A percentile compares a stretch with the other conserved stretches of the same genome.
These are phyloP conservation scores for Austroboletus niveus DNA, from an alignment of 1,284 basidiomycete species.

Conservation along the genomic window DNA sequence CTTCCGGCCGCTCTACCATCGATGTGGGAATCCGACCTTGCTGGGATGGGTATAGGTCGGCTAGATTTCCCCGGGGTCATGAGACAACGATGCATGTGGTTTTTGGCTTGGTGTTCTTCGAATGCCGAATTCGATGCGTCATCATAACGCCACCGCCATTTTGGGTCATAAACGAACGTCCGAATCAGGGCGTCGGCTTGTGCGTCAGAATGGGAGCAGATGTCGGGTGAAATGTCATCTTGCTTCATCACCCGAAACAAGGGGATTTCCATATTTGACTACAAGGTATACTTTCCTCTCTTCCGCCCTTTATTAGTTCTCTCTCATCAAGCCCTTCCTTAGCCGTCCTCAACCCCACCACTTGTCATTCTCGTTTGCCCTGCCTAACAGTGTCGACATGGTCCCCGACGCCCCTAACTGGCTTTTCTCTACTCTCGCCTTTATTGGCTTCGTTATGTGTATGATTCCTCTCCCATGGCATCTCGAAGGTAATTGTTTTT, in stretches of 20 bases:
- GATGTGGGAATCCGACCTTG: conserved; percentile 4
- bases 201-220: conserved; percentile 26
- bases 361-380: background rate
- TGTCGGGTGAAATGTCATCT: conserved; percentile 12
- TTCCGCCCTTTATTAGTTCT: conserved; percentile 23
- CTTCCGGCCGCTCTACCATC: conserved; percentile 16
- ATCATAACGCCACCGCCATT: conserved; percentile 14
- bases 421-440: conserved; percentile 35
- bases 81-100: conserved; percentile 16
- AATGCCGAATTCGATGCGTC: conserved; percentile 2
- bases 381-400: conserved; percentile 24
- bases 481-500: conserved; percentile 34
- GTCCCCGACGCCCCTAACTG: conserved; percentile 22
- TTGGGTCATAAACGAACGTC: conserved; percentile 23
- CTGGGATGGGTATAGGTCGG: conserved; percentile 2
- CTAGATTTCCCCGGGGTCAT: conserved; percentile 12
- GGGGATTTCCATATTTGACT: conserved; percentile 36
- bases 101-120: background rate
- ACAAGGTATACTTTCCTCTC: conserved; percentile 14
- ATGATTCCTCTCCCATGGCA: conserved; percentile 47
- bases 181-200: conserved; percentile 24
- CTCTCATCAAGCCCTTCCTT: background rate
- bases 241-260: conserved; percentile 28
- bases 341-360: conserved; percentile 8
- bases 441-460: conserved; percentile 35